Conservation (phyloP, 768 basidiomycete genomes). For the Boletus bicolor region DNA sequence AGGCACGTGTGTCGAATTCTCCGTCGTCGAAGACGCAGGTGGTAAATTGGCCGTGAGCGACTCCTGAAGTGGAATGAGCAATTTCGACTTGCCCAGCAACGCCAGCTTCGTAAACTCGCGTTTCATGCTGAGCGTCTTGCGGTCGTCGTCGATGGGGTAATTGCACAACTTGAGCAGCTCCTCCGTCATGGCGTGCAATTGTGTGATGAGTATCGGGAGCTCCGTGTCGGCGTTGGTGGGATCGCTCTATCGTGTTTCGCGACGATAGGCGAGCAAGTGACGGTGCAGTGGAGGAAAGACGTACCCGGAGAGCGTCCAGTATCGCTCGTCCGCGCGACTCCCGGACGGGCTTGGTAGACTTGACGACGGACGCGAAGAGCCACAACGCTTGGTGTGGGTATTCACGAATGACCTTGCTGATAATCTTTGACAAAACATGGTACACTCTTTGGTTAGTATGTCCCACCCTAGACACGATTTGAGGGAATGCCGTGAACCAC, state of each 20-base stretch:
- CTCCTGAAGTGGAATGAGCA: constrained; percentile 92
- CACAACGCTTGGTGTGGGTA: constrained; percentile 92
- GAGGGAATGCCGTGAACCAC: constrained; percentile 97
- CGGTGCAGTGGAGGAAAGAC: constrained; percentile 5
- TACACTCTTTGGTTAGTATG: constrained; percentile 65
- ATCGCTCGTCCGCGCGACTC: constrained; percentile 57
- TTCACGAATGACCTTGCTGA: constrained; percentile 66
- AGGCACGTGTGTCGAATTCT: constrained; percentile 66
- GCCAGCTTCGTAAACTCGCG: constrained; percentile 54
- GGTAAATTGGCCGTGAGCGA: constrained; percentile 90
- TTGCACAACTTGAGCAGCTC: constrained; percentile 70
- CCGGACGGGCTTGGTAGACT: constrained; percentile 71
- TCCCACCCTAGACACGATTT: constrained; percentile 91
- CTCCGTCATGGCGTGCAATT: constrained; percentile 61
- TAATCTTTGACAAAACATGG: constrained; percentile 58
- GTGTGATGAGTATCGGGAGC: constrained; percentile 49
- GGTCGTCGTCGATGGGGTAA: constrained; percentile 41
- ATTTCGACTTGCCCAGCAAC: constrained; percentile 52
- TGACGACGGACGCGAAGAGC: constrained; percentile 85
- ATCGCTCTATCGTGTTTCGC: constrained; percentile 38
- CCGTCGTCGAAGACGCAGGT: constrained; percentile 48
- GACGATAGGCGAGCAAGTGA: not conserved
- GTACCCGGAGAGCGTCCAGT: constrained; percentile 56
- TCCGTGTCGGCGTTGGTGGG: constrained; percentile 40
- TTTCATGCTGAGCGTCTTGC: constrained; percentile 39